A percentile compares a stretch with the other conserved stretches of the same genome.
Evolutionary conservation across 1,284 basidiomycete genomes (phyloP).

Genomic region (Cyathus pygmaeus): DNA sequence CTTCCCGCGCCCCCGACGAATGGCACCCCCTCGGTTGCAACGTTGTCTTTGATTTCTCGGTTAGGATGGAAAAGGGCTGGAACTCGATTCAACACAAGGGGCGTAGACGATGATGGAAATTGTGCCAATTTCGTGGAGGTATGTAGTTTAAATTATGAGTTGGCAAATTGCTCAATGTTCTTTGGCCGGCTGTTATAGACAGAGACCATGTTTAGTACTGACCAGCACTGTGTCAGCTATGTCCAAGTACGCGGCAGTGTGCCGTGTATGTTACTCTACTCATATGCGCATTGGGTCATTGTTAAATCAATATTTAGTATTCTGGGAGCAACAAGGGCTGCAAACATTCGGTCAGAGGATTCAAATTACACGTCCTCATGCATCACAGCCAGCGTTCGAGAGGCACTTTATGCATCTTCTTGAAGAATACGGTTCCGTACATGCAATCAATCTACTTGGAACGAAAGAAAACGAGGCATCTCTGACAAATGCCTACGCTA

Average conservation of each 20-base stretch:
- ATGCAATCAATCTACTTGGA: constrained; percentile 90
- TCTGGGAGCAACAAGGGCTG: constrained; percentile 97
- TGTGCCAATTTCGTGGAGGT: constrained; percentile 98
- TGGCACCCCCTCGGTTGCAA: constrained; percentile 71
- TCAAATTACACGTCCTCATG: constrained; percentile 93
- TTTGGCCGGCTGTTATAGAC: constrained; percentile 76
- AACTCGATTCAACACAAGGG: constrained; percentile 96
- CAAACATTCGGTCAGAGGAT: constrained; percentile 92
- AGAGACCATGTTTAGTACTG: constrained; percentile 89
- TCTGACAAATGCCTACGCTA: constrained; percentile 84
- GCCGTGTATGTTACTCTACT: constrained; percentile 72
- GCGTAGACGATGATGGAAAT: constrained; percentile 97
- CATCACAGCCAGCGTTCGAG: constrained; percentile 96
- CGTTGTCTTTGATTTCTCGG: constrained; percentile 84
- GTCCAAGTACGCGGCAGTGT: constrained; percentile 95
- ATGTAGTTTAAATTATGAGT: constrained; percentile 22
- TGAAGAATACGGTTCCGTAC: constrained; percentile 83
- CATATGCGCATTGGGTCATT: constrained; percentile 20
- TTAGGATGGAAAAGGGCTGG: constrained; percentile 96
- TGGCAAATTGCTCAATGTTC: no score
- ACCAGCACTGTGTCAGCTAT: constrained; percentile 88
- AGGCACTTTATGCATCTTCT: constrained; percentile 89
- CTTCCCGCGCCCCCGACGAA: constrained; percentile 79
- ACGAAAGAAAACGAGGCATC: constrained; percentile 92
- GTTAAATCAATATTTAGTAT: constrained; percentile 64